Percentiles rank a stretch among this genome's conserved stretches.
Evolutionary conservation across 306 rosid genomes (phyloP).

Genomic region (Echinosophora koreensis): DNA sequence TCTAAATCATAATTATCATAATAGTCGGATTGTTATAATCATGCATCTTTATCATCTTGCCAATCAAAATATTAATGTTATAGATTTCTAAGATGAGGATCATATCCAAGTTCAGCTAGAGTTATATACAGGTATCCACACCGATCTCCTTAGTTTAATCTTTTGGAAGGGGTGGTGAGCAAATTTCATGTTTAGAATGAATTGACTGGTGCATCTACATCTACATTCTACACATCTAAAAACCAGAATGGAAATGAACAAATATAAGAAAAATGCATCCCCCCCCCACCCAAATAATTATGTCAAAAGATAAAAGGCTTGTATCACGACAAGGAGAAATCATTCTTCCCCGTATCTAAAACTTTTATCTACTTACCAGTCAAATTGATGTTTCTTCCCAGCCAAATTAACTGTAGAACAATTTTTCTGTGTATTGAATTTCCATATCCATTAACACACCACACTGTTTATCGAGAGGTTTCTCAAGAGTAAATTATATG

Average conservation of each 20-base stretch:
- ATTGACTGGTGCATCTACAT: slow-evolving; percentile 14
- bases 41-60: background rate
- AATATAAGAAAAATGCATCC: background rate
- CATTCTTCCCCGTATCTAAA: background rate
- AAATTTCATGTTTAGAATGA: slow-evolving; percentile 11
- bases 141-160: background rate
- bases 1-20: background rate
- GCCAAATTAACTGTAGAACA: background rate
- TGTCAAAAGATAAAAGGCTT: background rate
- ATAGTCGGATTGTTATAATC: background rate
- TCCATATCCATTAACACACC: background rate
- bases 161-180: background rate
- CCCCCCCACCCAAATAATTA: background rate
- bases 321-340: background rate
- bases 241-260: background rate
- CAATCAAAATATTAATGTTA: background rate
- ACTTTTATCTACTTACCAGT: background rate
- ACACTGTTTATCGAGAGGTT: background rate
- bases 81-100: background rate
- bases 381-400: background rate
- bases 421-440: background rate
- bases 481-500: background rate
- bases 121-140: slow-evolving; percentile 1
- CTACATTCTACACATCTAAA: background rate
- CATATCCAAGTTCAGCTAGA: background rate